Conservation (phyloP, 2,329 filamentous ascomycete species). For the Cladorrhinum sp. region DNA sequence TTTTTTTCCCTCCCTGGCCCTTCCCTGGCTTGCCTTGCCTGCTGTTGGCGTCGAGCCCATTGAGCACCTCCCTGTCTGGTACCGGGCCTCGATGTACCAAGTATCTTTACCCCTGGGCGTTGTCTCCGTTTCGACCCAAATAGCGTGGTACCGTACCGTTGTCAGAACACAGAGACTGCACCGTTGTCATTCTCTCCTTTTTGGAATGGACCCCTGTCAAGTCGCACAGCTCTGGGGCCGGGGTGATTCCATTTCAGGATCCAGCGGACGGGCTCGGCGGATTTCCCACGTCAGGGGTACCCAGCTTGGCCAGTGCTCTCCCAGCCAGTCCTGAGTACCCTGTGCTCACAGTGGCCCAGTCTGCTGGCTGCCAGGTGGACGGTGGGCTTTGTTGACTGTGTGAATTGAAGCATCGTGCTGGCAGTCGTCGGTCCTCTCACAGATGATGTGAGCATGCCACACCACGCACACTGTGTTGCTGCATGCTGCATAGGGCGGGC, state of each 20-base stretch:
- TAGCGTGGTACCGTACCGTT: constrained; percentile 19
- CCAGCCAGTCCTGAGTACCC: too few relatives aligned
- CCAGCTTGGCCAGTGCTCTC: constrained; percentile 11
- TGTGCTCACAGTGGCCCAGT: not conserved
- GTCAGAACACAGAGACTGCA: constrained; percentile 14
- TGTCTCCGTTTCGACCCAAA: constrained; percentile 24
- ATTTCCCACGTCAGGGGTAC: constrained; percentile 17
- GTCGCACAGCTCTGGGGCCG: constrained; percentile 12
- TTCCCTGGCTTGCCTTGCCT: constrained; percentile 18
- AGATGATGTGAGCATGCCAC: constrained; percentile 19
- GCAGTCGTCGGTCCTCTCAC: not conserved
- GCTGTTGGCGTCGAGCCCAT: constrained; percentile 22
- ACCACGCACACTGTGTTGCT: constrained; percentile 8
- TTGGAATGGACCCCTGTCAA: constrained; percentile 12
- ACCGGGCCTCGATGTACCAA: constrained; percentile 21
- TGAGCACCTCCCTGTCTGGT: constrained; percentile 18
- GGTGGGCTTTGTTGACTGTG: not conserved
- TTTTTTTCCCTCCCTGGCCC: constrained; percentile 17
- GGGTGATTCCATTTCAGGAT: constrained; percentile 23
- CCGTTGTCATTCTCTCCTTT: constrained; percentile 14
- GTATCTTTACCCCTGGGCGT: constrained; percentile 17
- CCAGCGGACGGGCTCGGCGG: constrained; percentile 23
- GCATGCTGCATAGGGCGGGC: too few relatives aligned
- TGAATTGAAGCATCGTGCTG: not conserved
- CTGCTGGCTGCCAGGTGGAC: not conserved